Evolutionary conservation across 1,284 basidiomycete species (phyloP), one percentile per base, ranked within the genome.

Genomic region (Hymenochaete sp.): DNA sequence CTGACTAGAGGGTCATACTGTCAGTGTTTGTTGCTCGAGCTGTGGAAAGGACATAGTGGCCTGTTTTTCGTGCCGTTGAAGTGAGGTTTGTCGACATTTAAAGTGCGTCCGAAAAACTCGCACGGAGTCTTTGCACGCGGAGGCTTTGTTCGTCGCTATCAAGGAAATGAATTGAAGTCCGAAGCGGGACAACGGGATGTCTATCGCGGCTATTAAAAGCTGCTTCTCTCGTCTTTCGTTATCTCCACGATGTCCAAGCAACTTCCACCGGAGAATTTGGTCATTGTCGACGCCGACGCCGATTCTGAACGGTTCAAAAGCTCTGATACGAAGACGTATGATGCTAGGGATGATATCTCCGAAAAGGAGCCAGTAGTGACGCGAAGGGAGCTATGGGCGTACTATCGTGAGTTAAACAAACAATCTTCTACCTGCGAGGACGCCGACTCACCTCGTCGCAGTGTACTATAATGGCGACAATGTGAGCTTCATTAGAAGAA

Each of bases 341-440:
- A 16, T 11, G 42, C 47, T 3, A 39, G 44, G 26, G 42, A 41
- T 9, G 16, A 10, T 21, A 27, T 70, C 28, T 59, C 49, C 39
- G 64, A 66, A 49, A 57, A 73, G 38, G 77, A 77, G 42, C 78
- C 78, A 0, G 55, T 76, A 14, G 78, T 81, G 2, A 78, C 73
- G 3, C 66, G 71, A 44, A 70, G 56, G 52, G 82, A 85, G 57
- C 65, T 85, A 4, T 85, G 82, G 82, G 75, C 74, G 46, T 85
- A 83, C 54, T 85, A 85, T 57, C 50, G 82, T 82, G 51, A 42
- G 71, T 67, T 2, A 31, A 10, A 9, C 14, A 9, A 19, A 8
- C 4, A 3, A 24, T 24, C 37, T 22, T 31, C 24, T 40, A 9
- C 50, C 82, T 79, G 82, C 47, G 82, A 35, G 29, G n/a, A 26